These are phyloP conservation scores for Pleurostoma richardsiae DNA, from an alignment of 2,329 filamentous ascomycete species.

Conservation along the genomic window DNA sequence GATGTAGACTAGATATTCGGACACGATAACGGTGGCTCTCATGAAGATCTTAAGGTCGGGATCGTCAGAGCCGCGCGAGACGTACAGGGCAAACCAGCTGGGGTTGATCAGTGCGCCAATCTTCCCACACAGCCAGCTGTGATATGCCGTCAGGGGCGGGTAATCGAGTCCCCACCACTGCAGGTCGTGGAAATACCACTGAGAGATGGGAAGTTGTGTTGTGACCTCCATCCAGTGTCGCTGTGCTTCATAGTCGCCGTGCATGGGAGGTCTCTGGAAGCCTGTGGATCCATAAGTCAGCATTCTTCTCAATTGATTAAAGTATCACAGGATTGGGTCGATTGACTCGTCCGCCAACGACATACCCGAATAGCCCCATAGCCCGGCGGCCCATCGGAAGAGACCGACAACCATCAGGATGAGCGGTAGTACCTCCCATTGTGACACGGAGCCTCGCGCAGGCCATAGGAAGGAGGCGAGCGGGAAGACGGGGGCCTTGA, in stretches of 20 bases:
- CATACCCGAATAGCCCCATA: conserved; percentile 93
- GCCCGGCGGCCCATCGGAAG: conserved; percentile 85
- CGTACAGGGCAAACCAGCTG: conserved; percentile 80
- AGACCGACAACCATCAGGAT: conserved; percentile 87
- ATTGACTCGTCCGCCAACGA: neutral
- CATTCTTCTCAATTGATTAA: neutral
- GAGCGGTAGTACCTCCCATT: conserved; percentile 88
- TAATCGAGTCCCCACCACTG: conserved; percentile 99
- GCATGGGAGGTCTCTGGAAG: conserved; percentile 78
- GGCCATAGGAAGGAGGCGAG: conserved; percentile 94
- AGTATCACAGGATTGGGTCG: neutral
- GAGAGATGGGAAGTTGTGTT: conserved; percentile 77
- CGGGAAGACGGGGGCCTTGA: conserved; percentile 71
- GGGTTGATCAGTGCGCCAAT: conserved; percentile 76
- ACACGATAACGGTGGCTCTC: conserved; percentile 85
- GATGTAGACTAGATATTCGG: conserved; percentile 85
- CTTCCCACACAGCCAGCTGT: conserved; percentile 91
- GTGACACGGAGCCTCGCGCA: conserved; percentile 73
- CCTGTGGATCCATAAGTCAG: conserved; percentile 39
- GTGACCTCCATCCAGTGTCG: conserved; percentile 99
- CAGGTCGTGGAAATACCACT: conserved; percentile 97
- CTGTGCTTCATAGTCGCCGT: conserved; percentile 96
- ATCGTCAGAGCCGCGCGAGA: conserved; percentile 77
- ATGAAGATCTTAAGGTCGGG: conserved; percentile 86
- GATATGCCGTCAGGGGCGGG: conserved; percentile 93